Evolutionary conservation across 352 stramenopile genomes (phyloP).

Genomic region (Phytophthora meadii): DNA sequence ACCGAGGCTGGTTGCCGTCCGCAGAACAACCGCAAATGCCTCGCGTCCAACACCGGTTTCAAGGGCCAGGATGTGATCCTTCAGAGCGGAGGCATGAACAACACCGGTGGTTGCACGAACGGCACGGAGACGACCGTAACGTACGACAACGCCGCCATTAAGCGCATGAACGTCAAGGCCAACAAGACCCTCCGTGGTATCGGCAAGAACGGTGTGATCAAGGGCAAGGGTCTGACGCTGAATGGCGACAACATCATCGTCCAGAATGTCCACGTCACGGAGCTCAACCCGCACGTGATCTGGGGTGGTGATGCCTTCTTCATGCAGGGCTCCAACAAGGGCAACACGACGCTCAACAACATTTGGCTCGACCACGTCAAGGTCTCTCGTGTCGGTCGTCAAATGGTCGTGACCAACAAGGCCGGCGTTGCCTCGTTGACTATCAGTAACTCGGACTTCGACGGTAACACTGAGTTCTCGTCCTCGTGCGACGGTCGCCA

Average conservation of each 20-base stretch:
- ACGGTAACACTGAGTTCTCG: conserved; percentile 51
- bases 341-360: conserved; percentile 32
- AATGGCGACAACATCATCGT: conserved; percentile 53
- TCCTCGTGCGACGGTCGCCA: conserved; percentile 55
- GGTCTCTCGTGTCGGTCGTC: conserved; percentile 41
- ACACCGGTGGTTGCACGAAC: conserved; percentile 52
- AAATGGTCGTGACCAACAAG: conserved; percentile 52
- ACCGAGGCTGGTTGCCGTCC: conserved; percentile 44
- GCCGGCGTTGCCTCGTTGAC: conserved; percentile 45
- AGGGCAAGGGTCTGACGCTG: conserved; percentile 47
- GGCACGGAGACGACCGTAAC: conserved; percentile 32
- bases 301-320: conserved; percentile 41
- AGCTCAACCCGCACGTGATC: conserved; percentile 56
- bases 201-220: conserved; percentile 44
- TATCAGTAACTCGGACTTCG: conserved; percentile 65
- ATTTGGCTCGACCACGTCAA: conserved; percentile 66
- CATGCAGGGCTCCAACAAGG: conserved; percentile 33
- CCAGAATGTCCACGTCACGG: conserved; percentile 58
- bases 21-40: conserved; percentile 38
- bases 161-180: conserved; percentile 39
- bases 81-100: conserved; percentile 48
- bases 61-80: conserved; percentile 53
- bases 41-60: conserved; percentile 44
- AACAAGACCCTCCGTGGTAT: conserved; percentile 55
- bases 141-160: conserved; percentile 33